Conservation (phyloP, 2,329 filamentous ascomycete species). For the Penicillium sp. region DNA sequence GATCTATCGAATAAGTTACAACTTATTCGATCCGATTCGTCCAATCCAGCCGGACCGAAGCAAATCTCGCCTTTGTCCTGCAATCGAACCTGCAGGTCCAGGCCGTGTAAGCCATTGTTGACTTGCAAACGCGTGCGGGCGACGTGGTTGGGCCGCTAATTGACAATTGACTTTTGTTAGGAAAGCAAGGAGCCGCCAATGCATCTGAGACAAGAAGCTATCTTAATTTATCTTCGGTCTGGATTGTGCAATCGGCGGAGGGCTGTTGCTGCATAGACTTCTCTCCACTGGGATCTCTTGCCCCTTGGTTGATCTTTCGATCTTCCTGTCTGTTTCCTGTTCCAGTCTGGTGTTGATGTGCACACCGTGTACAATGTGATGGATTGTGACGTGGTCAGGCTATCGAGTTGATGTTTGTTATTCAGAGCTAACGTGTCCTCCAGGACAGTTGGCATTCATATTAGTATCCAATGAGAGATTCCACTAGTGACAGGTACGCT, state of each 20-base stretch:
- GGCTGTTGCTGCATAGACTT: slow-evolving; percentile 2
- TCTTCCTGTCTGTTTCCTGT: slow-evolving; percentile 5
- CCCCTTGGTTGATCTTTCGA: not conserved
- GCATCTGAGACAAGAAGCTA: slow-evolving; percentile 18
- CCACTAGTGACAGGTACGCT: not conserved
- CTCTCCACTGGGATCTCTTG: not conserved
- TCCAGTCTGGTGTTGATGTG: not conserved
- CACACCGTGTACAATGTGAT: too few relatives aligned
- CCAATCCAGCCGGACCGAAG: not conserved
- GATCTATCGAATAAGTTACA: slow-evolving; percentile 7
- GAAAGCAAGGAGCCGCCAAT: slow-evolving; percentile 14
- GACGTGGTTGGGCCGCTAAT: slow-evolving; percentile 18
- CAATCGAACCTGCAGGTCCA: slow-evolving; percentile 3
- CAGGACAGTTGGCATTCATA: not conserved
- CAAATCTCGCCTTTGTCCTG: not conserved
- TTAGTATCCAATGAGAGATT: not conserved
- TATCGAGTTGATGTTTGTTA: not conserved
- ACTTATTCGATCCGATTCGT: not conserved
- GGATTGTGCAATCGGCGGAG: slow-evolving; percentile 13
- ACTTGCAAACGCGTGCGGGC: slow-evolving; percentile 6
- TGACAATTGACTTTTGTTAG: slow-evolving; percentile 12
- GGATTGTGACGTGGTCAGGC: not conserved
- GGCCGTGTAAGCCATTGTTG: slow-evolving; percentile 14
- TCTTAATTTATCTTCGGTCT: slow-evolving; percentile 6
- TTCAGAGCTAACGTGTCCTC: not conserved